Conservation (phyloP, 257 asterid species). For the Cruciata laevipes region DNA sequence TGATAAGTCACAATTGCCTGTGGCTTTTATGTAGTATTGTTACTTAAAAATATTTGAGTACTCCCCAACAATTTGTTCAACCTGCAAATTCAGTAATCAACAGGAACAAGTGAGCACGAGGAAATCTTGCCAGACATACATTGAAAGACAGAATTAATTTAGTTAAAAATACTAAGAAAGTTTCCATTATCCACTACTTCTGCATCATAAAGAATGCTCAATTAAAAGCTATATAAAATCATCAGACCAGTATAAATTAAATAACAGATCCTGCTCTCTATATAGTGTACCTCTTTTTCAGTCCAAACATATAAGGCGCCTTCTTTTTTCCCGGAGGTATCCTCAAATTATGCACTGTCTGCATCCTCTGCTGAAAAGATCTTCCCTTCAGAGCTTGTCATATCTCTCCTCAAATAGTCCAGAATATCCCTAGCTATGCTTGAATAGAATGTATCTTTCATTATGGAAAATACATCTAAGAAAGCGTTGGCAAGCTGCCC, state of each 20-base stretch:
- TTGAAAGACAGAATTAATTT: too few relatives aligned
- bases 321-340: slow-evolving; percentile 62
- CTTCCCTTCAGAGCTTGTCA: slow-evolving; percentile 84
- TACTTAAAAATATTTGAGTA: slow-evolving; percentile 61
- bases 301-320: slow-evolving; percentile 94
- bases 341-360: slow-evolving; percentile 85
- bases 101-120: not conserved
- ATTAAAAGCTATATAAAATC: not conserved
- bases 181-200: not conserved
- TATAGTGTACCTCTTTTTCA: slow-evolving; percentile 54
- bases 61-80: slow-evolving; percentile 66
- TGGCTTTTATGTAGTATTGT: slow-evolving; percentile 70
- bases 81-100: slow-evolving; percentile 25
- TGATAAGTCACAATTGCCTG: slow-evolving; percentile 90
- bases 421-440: slow-evolving; percentile 62
- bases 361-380: slow-evolving; percentile 98
- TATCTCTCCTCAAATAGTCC: slow-evolving; percentile 87
- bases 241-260: not conserved
- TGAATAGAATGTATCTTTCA: slow-evolving; percentile 59
- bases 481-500: slow-evolving; percentile 83
- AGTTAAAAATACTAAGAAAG: not conserved
- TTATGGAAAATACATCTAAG: slow-evolving; percentile 64
- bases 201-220: not conserved
- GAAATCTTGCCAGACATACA: too few relatives aligned
- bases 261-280: not conserved